These are phyloP conservation scores for Chalaropsis thielavioides DNA, from an alignment of 2,329 filamentous ascomycete genomes.

Conservation along the genomic window DNA sequence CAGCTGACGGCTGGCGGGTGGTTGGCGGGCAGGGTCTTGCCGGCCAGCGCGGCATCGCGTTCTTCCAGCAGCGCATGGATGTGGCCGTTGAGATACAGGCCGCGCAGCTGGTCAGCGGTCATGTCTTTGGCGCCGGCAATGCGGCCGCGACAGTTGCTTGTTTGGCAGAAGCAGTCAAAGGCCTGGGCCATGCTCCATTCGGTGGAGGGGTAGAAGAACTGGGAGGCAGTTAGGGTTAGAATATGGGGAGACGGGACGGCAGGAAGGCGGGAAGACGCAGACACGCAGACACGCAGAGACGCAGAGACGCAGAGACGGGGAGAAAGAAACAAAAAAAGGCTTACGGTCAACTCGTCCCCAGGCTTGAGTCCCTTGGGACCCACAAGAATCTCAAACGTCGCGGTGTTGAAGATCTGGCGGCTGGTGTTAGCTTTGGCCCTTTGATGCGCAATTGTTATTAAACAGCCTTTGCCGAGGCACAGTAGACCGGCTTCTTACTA, in stretches of 20 bases:
- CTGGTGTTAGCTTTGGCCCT: neutral
- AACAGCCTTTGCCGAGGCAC: neutral
- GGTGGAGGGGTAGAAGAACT: constrained; percentile 63
- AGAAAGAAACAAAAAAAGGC: constrained; percentile 16
- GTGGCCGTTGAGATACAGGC: constrained; percentile 48
- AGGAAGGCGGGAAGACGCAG: too few relatives aligned
- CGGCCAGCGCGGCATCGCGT: constrained; percentile 17
- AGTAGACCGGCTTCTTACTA: constrained; percentile 32
- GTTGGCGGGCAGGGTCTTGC: constrained; percentile 22
- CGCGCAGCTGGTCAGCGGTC: constrained; percentile 36
- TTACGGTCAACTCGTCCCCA: constrained; percentile 45
- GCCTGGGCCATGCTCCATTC: constrained; percentile 63
- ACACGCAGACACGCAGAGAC: neutral
- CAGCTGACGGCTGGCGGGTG: constrained; percentile 24
- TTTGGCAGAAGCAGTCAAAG: constrained; percentile 51
- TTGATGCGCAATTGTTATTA: neutral
- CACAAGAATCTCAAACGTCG: constrained; percentile 41
- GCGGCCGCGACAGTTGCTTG: constrained; percentile 41
- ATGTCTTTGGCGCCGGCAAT: constrained; percentile 52
- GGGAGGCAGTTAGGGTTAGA: neutral
- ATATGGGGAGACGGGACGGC: neutral
- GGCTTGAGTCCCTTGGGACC: constrained; percentile 39
- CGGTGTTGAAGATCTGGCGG: constrained; percentile 44
- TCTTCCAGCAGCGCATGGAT: constrained; percentile 42
- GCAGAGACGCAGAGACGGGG: neutral